Conservation (phyloP, 208 protist species). For the Leishmania tropica region DNA sequence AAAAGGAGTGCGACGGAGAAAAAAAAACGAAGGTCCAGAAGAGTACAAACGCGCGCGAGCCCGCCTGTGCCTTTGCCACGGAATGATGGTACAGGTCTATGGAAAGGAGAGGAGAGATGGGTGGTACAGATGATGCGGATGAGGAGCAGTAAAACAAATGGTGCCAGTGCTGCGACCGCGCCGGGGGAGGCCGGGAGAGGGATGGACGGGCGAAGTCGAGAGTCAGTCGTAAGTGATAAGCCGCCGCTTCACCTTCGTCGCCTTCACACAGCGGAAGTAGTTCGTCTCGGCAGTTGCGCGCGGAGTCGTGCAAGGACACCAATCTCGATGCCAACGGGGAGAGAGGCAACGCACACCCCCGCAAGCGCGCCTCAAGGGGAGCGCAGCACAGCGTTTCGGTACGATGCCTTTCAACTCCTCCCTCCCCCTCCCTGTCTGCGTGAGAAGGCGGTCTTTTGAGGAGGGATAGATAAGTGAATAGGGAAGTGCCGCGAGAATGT, state of each 20-base stretch:
- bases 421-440: neutral
- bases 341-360: neutral
- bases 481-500: too few species aligned
- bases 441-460: neutral
- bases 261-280: neutral
- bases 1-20: too few species aligned
- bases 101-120: neutral
- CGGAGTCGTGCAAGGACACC: neutral
- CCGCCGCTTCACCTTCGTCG: neutral
- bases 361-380: neutral
- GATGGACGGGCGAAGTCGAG: neutral
- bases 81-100: constrained; percentile 1
- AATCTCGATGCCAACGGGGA: neutral
- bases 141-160: neutral
- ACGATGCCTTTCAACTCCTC: neutral
- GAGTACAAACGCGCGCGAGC: neutral
- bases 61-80: neutral
- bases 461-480: neutral
- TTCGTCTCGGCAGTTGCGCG: neutral
- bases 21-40: neutral
- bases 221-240: neutral
- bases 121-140: neutral
- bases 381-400: neutral
- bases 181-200: neutral
- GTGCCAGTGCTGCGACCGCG: neutral